These are phyloP conservation scores for Dissophora ornata DNA, from an alignment of 192 early-diverging fungal species.

Conservation along the genomic window DNA sequence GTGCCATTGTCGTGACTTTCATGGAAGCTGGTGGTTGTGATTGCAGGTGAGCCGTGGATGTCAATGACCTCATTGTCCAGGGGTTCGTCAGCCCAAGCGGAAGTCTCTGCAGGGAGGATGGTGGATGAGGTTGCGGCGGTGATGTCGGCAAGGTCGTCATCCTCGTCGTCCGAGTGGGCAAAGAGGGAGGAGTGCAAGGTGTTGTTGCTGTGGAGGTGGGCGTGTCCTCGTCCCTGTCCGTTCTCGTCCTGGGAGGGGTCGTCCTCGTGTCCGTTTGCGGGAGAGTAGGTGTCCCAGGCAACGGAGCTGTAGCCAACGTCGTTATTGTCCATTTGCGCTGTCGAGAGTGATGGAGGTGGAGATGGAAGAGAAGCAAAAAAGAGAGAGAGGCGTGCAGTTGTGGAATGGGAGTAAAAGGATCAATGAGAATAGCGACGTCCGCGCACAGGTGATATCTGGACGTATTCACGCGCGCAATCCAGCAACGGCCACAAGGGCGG, in stretches of 20 bases:
- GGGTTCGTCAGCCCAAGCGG: slow-evolving; percentile 51
- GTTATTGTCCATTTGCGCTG: slow-evolving; percentile 50
- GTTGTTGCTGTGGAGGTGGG: slow-evolving; percentile 12
- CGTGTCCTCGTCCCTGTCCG: background rate
- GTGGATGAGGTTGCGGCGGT: slow-evolving; percentile 33
- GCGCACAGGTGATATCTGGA: too few relatives aligned
- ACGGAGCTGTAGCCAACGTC: slow-evolving; percentile 53
- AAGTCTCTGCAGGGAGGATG: slow-evolving; percentile 52
- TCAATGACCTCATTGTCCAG: slow-evolving; percentile 54
- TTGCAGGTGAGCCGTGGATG: slow-evolving; percentile 18
- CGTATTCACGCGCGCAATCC: too few relatives aligned
- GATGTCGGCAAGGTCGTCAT: slow-evolving; percentile 40
- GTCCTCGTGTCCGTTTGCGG: slow-evolving; percentile 12
- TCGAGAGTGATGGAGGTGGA: too few relatives aligned
- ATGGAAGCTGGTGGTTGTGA: background rate
- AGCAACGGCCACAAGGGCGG: too few relatives aligned
- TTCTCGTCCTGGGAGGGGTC: slow-evolving; percentile 15
- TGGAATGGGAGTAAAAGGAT: too few relatives aligned
- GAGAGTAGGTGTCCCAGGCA: slow-evolving; percentile 53
- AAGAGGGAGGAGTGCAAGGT: slow-evolving; percentile 31
- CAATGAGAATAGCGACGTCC: too few relatives aligned
- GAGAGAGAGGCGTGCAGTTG: too few relatives aligned
- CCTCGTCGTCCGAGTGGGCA: slow-evolving; percentile 48
- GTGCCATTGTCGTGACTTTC: background rate
- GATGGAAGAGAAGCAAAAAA: too few relatives aligned